These are phyloP conservation scores for Gentiana dahurica DNA, from an alignment of 257 asterid species.

Conservation along the genomic window DNA sequence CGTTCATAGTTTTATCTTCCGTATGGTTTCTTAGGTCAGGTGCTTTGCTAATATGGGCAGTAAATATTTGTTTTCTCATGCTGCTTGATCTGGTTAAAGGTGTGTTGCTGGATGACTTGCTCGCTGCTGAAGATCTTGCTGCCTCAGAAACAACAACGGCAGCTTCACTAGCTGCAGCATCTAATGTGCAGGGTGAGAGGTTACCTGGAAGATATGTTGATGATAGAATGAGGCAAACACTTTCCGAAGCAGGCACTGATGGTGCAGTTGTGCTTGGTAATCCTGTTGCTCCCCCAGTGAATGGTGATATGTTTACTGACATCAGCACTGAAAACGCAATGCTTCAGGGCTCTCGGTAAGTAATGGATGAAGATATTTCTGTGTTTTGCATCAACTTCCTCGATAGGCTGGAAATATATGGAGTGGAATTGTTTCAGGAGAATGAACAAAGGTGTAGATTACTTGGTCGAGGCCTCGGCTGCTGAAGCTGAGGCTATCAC, in stretches of 20 bases:
- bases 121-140: constrained; percentile 94
- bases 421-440: constrained; percentile 33
- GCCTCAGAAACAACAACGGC: constrained; percentile 96
- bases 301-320: constrained; percentile 86
- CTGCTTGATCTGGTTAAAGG: constrained; percentile 36
- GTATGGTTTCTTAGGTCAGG: too few relatives aligned
- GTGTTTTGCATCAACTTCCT: background rate
- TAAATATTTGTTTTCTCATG: background rate
- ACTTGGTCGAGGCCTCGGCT: constrained; percentile 95
- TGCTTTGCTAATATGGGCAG: too few relatives aligned
- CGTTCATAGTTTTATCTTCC: too few relatives aligned
- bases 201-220: constrained; percentile 63
- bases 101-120: constrained; percentile 85
- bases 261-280: constrained; percentile 89
- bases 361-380: constrained; percentile 11
- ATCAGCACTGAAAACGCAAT: constrained; percentile 87
- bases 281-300: constrained; percentile 90
- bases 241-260: constrained; percentile 48
- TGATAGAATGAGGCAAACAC: constrained; percentile 48
- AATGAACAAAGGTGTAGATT: constrained; percentile 84
- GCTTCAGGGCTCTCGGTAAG: constrained; percentile 64
- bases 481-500: constrained; percentile 99
- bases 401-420: constrained; percentile 11
- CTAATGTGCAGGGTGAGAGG: constrained; percentile 53
- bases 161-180: constrained; percentile 64